These are phyloP conservation scores for Ambrosiella xylebori DNA, from an alignment of 2,329 filamentous ascomycete genomes.

Conservation along the genomic window DNA sequence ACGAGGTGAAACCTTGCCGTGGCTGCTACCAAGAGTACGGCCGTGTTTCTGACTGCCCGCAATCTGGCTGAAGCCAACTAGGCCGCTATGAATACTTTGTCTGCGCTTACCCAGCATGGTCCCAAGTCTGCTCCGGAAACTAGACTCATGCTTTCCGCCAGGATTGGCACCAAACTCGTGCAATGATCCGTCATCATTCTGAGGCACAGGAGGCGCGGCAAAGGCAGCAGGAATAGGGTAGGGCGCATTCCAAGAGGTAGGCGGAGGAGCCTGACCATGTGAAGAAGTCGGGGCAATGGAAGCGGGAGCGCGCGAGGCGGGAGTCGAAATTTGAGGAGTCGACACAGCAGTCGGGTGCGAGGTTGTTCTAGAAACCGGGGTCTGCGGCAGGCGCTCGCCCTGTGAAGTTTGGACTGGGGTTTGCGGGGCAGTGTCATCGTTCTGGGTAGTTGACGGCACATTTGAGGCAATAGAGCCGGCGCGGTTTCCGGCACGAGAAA, in stretches of 20 bases:
- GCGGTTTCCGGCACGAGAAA: constrained; percentile 16
- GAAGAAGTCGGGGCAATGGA: constrained; percentile 8
- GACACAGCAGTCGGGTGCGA: constrained; percentile 8
- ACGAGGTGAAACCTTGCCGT: constrained; percentile 41
- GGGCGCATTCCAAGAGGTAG: constrained; percentile 6
- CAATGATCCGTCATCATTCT: constrained; percentile 14
- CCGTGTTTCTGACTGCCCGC: constrained; percentile 35
- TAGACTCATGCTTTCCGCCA: constrained; percentile 17
- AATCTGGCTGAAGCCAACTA: constrained; percentile 39
- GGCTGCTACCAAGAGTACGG: constrained; percentile 44
- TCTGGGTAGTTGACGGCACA: background rate
- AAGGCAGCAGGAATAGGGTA: constrained; percentile 9
- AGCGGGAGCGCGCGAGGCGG: constrained; percentile 3
- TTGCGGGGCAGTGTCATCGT: background rate
- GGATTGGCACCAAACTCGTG: constrained; percentile 27
- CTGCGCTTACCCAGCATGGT: constrained; percentile 51
- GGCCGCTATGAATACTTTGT: constrained; percentile 49
- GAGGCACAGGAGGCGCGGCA: constrained; percentile 10
- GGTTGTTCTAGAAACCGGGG: constrained; percentile 7
- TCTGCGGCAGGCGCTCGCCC: constrained; percentile 6
- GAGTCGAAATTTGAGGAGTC: constrained; percentile 8
- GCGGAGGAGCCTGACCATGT: constrained; percentile 6
- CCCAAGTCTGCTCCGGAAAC: constrained; percentile 36
- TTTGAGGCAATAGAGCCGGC: constrained; percentile 1
- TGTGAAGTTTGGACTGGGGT: background rate